A percentile compares a stretch with the other conserved stretches of the same genome.
Conservation (phyloP, 2,329 filamentous ascomycete genomes). For the Annulohypoxylon truncatum region DNA sequence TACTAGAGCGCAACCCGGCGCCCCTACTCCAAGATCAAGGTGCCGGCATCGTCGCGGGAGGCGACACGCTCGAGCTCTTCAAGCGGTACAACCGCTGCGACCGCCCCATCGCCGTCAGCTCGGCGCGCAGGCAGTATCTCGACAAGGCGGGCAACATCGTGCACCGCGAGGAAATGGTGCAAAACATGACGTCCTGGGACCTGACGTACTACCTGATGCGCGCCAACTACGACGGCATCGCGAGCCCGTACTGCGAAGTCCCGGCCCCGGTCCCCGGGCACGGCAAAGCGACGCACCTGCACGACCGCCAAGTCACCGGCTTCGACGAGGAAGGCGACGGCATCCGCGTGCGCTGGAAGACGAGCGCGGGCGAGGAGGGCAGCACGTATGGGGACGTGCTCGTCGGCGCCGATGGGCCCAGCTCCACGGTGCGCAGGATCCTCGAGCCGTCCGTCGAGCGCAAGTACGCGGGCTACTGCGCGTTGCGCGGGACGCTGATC, state of each 20-base stretch:
- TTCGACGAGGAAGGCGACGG: constrained; percentile 45
- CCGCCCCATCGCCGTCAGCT: constrained; percentile 48
- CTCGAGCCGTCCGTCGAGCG: constrained; percentile 48
- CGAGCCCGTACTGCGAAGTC: constrained; percentile 49
- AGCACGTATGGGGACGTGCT: constrained; percentile 52
- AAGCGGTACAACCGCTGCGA: constrained; percentile 54
- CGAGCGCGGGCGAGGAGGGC: constrained; percentile 49
- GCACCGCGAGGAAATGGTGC: constrained; percentile 50
- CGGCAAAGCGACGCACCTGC: constrained; percentile 49
- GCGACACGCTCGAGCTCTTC: constrained; percentile 57
- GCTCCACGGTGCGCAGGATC: constrained; percentile 53
- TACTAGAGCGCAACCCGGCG: constrained; percentile 58
- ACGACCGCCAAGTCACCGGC: constrained; percentile 51
- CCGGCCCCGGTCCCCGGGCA: constrained; percentile 44
- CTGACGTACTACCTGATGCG: constrained; percentile 58
- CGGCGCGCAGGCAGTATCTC: constrained; percentile 51
- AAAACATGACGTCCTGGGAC: constrained; percentile 63
- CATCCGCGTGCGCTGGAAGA: constrained; percentile 50
- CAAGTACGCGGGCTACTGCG: constrained; percentile 56
- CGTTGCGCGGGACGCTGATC: constrained; percentile 55
- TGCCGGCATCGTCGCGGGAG: constrained; percentile 60
- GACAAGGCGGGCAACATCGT: constrained; percentile 50
- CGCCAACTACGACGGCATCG: constrained; percentile 57
- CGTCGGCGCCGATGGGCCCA: constrained; percentile 58
- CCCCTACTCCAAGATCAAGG: constrained; percentile 61